A percentile compares a stretch with the other conserved stretches of the same genome.
Conservation (phyloP, 352 stramenopile genomes). For the Lagenidium giganteum region DNA sequence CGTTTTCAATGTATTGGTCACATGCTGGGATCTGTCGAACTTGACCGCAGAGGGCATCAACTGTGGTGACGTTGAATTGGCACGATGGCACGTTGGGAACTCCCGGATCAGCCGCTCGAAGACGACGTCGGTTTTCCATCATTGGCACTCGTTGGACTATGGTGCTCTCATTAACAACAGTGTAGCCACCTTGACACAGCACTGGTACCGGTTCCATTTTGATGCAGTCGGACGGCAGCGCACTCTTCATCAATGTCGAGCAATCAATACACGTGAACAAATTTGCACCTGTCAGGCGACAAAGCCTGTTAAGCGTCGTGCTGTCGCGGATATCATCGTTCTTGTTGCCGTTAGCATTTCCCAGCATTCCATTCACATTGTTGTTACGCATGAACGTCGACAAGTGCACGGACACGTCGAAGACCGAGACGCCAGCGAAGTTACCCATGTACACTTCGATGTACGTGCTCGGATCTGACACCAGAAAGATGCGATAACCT, state of each 20-base stretch:
- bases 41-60: conserved; percentile 17
- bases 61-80: too few species aligned
- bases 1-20: conserved; percentile 21
- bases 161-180: too few species aligned
- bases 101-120: too few species aligned
- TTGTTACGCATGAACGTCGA: conserved; percentile 24
- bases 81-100: too few species aligned
- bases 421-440: too few species aligned
- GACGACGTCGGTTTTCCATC: too few species aligned
- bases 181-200: conserved; percentile 16
- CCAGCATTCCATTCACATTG: conserved; percentile 19
- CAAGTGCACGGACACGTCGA: conserved; percentile 22
- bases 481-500: conserved; percentile 25
- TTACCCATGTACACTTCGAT: conserved; percentile 26
- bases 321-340: conserved; percentile 20
- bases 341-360: conserved; percentile 23
- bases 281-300: too few species aligned
- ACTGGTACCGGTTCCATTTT: too few species aligned
- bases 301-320: conserved; percentile 7
- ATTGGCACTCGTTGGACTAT: too few species aligned
- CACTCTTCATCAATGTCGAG: too few species aligned
- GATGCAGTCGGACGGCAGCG: too few species aligned
- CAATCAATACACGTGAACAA: conserved; percentile 31
- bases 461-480: conserved; percentile 19
- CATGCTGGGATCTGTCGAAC: conserved; percentile 17